Conservation (phyloP, 2,329 filamentous ascomycete species). For the Macroventuria anomochaeta region DNA sequence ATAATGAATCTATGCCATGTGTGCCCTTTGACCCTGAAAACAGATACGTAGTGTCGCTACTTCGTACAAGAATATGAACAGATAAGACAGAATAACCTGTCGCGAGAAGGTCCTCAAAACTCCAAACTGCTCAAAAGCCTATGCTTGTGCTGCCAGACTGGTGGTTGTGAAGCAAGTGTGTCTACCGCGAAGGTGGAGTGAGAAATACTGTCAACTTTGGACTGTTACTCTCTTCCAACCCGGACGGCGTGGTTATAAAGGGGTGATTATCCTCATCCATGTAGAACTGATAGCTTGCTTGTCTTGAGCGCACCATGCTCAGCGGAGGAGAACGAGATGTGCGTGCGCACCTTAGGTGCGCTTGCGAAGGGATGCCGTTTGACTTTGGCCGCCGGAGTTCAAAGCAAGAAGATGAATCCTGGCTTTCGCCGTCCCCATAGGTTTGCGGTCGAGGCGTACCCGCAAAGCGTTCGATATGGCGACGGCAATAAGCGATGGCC, state of each 20-base stretch:
- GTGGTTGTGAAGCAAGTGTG: background rate
- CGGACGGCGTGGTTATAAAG: slow-evolving; percentile 12
- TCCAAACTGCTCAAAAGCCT: no score
- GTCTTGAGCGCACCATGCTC: background rate
- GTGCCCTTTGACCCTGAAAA: background rate
- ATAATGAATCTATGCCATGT: background rate
- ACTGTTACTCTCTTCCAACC: background rate
- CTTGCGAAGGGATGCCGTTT: background rate
- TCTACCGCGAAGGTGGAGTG: background rate
- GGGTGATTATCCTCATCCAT: slow-evolving; percentile 12
- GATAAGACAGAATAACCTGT: background rate
- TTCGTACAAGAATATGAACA: background rate
- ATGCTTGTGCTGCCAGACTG: background rate
- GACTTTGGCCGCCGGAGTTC: slow-evolving; percentile 7
- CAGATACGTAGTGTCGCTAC: background rate
- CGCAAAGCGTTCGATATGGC: slow-evolving; percentile 5
- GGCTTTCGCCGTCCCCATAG: background rate
- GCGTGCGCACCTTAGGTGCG: background rate
- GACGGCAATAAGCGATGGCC: slow-evolving; percentile 8
- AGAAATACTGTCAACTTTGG: background rate
- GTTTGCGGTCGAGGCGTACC: background rate
- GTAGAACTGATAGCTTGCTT: slow-evolving; percentile 11
- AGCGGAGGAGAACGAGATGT: background rate
- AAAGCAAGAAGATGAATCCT: slow-evolving; percentile 1
- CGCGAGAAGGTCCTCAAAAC: no score